phyloP scores from a whole-genome alignment of 345 rosid genomes.

The Lepidium didymum region DNA sequence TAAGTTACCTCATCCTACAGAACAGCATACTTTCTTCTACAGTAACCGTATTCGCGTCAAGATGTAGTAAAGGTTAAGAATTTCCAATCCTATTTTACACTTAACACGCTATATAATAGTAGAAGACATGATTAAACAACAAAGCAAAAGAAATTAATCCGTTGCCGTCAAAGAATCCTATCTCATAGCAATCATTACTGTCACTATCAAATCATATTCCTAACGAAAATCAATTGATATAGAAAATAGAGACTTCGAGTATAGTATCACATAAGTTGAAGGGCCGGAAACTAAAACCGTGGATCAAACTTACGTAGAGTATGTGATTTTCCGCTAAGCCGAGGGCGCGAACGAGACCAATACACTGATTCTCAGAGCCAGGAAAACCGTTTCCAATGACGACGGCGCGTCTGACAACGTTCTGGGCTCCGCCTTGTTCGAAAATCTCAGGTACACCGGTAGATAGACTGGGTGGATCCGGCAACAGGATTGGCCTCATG shows the following conservation, averaged over 20 bases:
- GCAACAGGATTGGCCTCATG: constrained; percentile 87
- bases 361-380: constrained; percentile 83
- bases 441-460: constrained; percentile 88
- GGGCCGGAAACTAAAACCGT: not conserved
- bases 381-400: constrained; percentile 81
- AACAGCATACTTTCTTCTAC: not conserved
- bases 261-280: not conserved
- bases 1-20: not conserved
- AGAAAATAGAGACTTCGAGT: not conserved
- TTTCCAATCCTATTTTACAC: not conserved
- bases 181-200: not conserved
- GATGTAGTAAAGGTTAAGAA: not conserved
- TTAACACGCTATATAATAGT: not conserved
- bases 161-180: not conserved
- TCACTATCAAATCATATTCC: not conserved
- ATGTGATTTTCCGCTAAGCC: constrained; percentile 61
- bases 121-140: not conserved
- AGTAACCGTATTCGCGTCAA: not conserved
- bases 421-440: constrained; percentile 60
- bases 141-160: not conserved
- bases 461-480: constrained; percentile 69
- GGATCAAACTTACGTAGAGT: constrained; percentile 54
- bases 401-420: constrained; percentile 80
- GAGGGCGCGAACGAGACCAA: constrained; percentile 84
- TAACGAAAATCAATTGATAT: not conserved